phyloP scores from a whole-genome alignment of 208 protist genomes.

The Acanthamoeba castellanii region DNA sequence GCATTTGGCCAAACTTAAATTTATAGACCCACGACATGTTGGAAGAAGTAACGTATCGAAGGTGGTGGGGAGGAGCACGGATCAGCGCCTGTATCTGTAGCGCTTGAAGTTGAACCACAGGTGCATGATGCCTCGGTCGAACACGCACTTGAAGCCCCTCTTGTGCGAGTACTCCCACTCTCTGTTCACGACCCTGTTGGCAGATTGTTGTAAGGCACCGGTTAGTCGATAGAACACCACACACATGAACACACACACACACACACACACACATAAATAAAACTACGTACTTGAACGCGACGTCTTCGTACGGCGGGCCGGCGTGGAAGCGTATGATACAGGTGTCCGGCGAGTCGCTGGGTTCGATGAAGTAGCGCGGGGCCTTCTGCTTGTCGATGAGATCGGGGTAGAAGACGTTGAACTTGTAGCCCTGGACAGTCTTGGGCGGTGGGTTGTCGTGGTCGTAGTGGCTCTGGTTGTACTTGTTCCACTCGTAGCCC shows the following conservation, averaged over 20 bases:
- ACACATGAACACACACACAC: too few relatives aligned
- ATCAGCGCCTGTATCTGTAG: slow-evolving; percentile 89
- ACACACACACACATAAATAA: too few relatives aligned
- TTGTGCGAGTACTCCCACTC: slow-evolving; percentile 96
- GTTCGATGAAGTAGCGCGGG: slow-evolving; percentile 94
- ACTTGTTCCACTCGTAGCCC: slow-evolving; percentile 97
- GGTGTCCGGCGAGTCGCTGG: slow-evolving; percentile 91
- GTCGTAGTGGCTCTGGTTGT: slow-evolving; percentile 99
- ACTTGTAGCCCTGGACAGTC: slow-evolving; percentile 99
- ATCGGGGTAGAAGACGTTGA: slow-evolving; percentile 99
- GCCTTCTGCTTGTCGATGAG: slow-evolving; percentile 96
- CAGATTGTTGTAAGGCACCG: too few relatives aligned
- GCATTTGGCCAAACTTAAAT: too few relatives aligned
- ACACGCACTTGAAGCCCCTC: slow-evolving; percentile 96
- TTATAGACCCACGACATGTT: too few relatives aligned
- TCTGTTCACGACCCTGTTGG: slow-evolving; percentile 94
- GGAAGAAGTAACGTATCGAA: too few relatives aligned
- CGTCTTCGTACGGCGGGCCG: slow-evolving; percentile 97
- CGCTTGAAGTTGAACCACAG: slow-evolving; percentile 93
- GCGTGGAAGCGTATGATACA: slow-evolving; percentile 95
- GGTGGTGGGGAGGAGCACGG: too few relatives aligned
- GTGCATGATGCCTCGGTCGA: slow-evolving; percentile 94
- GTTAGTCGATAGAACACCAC: too few relatives aligned
- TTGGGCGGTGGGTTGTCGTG: slow-evolving; percentile 99
- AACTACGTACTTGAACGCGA: slow-evolving; percentile 12